Conservation (phyloP, 1,284 basidiomycete species). For the Malassezia arunalokei region DNA sequence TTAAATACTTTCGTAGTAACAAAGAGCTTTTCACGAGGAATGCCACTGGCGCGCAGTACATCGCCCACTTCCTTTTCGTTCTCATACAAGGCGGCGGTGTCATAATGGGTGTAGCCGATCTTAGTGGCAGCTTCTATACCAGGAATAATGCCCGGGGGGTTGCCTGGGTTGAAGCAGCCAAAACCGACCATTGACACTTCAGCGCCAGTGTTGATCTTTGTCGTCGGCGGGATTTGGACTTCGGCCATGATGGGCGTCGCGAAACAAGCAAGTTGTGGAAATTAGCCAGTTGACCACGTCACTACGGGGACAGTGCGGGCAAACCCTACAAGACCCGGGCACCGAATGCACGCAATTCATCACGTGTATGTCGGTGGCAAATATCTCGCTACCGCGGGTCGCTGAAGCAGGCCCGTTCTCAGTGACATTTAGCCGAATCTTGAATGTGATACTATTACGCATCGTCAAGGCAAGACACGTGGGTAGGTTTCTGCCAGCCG, state of each 20-base stretch:
- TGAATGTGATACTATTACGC: no score
- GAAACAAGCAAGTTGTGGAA: no score
- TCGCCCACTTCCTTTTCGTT: conserved; percentile 77
- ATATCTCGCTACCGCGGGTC: no score
- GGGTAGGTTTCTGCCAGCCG: conserved; percentile 22
- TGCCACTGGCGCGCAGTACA: conserved; percentile 59
- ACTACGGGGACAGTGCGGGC: no score
- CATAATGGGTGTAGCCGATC: conserved; percentile 30
- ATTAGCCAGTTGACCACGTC: no score
- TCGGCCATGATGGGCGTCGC: no score
- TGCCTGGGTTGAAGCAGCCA: conserved; percentile 25
- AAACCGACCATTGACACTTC: conserved; percentile 29
- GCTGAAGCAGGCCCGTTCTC: no score
- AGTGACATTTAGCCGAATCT: no score
- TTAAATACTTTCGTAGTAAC: conserved; percentile 71
- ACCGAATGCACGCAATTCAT: no score
- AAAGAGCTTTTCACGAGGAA: conserved; percentile 68
- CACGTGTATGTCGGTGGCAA: no score
- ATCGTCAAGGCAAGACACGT: background rate
- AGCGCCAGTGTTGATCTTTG: conserved; percentile 20
- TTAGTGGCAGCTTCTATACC: conserved; percentile 18
- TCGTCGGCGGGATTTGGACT: no score
- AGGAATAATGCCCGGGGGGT: conserved; percentile 5
- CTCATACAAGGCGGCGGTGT: conserved; percentile 32
- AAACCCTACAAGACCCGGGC: no score